phyloP scores from a whole-genome alignment of 2,329 filamentous ascomycete species.

The Fusarium annulatum region DNA sequence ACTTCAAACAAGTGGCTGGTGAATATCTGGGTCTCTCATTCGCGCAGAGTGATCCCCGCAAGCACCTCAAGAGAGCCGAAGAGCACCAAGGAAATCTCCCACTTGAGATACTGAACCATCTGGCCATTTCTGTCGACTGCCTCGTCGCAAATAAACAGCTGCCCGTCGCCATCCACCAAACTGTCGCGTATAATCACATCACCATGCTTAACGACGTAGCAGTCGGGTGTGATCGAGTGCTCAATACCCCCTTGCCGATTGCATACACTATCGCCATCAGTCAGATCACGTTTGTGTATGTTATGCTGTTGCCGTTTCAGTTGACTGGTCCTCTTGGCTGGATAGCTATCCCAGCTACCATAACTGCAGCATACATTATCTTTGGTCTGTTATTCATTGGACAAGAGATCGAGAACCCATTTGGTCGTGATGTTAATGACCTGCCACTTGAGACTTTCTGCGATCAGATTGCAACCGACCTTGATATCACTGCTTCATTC shows the following conservation, averaged over 20 bases:
- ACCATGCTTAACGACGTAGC: conserved; percentile 76
- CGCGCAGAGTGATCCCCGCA: conserved; percentile 80
- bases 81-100: conserved; percentile 83
- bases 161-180: conserved; percentile 67
- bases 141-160: conserved; percentile 67
- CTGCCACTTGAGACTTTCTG: conserved; percentile 81
- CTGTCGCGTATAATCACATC: conserved; percentile 70
- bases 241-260: conserved; percentile 83
- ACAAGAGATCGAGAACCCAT: conserved; percentile 86
- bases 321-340: conserved; percentile 72
- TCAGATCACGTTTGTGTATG: conserved; percentile 88
- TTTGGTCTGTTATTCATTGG: conserved; percentile 79
- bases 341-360: conserved; percentile 81
- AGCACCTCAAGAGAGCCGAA: conserved; percentile 77
- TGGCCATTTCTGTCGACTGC: conserved; percentile 73
- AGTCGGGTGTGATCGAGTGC: conserved; percentile 78
- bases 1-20: conserved; percentile 71
- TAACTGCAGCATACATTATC: conserved; percentile 83
- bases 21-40: conserved; percentile 82
- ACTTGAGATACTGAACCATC: conserved; percentile 80
- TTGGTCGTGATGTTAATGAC: conserved; percentile 86
- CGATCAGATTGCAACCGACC: conserved; percentile 76
- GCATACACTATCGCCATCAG: conserved; percentile 87
- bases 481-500: conserved; percentile 75
- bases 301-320: conserved; percentile 84